Evolutionary conservation across 179 eudicot species (phyloP), one percentile per base, ranked within the genome.

Genomic region (Drosera spatulata): DNA sequence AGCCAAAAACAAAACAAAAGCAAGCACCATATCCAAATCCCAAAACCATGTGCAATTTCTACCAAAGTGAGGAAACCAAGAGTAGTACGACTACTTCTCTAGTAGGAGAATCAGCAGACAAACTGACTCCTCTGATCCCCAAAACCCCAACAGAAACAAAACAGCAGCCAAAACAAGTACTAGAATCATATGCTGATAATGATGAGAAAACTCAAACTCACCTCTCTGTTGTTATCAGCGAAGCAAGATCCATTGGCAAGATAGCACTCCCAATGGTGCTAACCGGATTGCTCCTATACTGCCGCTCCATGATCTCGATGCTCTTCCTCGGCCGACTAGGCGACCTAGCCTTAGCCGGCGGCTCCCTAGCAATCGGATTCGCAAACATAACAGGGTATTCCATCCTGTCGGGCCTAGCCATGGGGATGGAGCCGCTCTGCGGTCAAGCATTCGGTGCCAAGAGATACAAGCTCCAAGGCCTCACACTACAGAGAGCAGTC

Each of bases 391-490:
- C 91, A 6, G 95, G 91, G 50, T 84, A 86, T 74, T 87, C 95
- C 9, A 68, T 87, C 58, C 84, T 87, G 22, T 87, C 95, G 2
- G 95, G 95, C 52, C 80, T 87, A 2, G 81, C 91, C 40, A 75
- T 80, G 80, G 91, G 95, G 3, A 87, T 87, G 95, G 95, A 87
- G 69, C 95, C 95, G 41, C 80, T 87, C 13, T 87, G 95, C 70
- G 90, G 80, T 10, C 95, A 87, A 58, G 91, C 91, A 6, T 84
- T 80, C 42, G 95, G 95, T 3, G 90, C 95, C 11, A 73, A 73
- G 57, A 78, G 80, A 49, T 74, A 66, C 66, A 84, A 73, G 52
- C 73, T 80, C 47, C 79, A 84, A 10, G 90, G 91, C 39, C 74
- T 82, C 2, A 75, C 79, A 7, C 55, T 82, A 37, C 95, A 84